Evolutionary conservation across 2,329 filamentous ascomycete species (phyloP), one percentile per base, ranked within the genome.

Genomic region (Pestalotiopsis sp.): DNA sequence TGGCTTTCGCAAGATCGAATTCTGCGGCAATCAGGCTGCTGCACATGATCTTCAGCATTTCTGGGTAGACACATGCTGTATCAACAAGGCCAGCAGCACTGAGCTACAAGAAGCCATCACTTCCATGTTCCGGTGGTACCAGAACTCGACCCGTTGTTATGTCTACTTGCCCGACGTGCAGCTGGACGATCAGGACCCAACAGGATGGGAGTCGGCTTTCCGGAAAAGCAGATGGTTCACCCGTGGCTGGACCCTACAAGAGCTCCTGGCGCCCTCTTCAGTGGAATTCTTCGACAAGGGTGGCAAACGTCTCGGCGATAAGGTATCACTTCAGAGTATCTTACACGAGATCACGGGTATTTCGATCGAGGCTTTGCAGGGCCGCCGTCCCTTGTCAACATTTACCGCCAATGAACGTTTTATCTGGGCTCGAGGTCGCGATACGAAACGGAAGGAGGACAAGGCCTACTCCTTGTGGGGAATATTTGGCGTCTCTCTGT

Each of bases 101-200:
- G 73, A 75, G 63, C 45, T 74, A 7, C 71, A 69, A 36, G 73
- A 75, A 45, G 68, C 72, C 9, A 70, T 74, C 38, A 71, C 71
- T 27, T 70, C 71, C 17, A 73, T 73, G 70, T 73, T 67, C 58
- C 57, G 36, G 20, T 72, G 71, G 66, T 75, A 74, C 66, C 25
- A 65, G 11, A 23, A 68, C 3, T 36, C 74, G 9, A n/a, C 9
- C 3, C 59, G 72, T 3, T 75, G 74, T 64, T 75, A 72, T 65
- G 72, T 68, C 0, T 74, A 69, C 31, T 63, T 75, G 4, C 63
- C 70, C 11, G 74, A 75, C 49, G 64, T 66, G 1, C 12, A 1
- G 1, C 1, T 49, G 5, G 41, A 45, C 2, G 17, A 57, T n/a
- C 27, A 41, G 0, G 12, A 64, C 3, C 39, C 61, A 5, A 5